Percentiles rank a stretch among this genome's conserved stretches.
These are phyloP conservation scores for Choiromyces venosus DNA, from an alignment of 495 filamentous ascomycete genomes.

Conservation along the genomic window DNA sequence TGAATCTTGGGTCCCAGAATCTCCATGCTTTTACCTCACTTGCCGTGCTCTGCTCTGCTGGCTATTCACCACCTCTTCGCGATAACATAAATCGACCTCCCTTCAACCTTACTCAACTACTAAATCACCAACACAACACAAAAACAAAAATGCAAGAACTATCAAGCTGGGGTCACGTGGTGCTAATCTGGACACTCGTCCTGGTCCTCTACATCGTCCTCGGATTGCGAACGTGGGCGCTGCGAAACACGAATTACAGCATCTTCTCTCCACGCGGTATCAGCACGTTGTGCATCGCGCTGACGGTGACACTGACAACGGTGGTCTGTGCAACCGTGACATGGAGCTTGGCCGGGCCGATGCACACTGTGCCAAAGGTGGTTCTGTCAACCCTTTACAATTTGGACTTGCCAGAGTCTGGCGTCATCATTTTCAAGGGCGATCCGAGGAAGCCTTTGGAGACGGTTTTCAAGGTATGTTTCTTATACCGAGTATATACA, in stretches of 20 bases:
- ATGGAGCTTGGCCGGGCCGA: neutral
- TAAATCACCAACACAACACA: neutral
- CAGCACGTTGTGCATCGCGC: neutral
- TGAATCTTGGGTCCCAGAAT: neutral
- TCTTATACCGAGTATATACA: too few species aligned
- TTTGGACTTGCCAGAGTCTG: neutral
- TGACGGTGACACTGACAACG: neutral
- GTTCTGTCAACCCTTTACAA: neutral
- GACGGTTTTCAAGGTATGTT: slow-evolving; percentile 1
- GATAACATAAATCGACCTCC: neutral
- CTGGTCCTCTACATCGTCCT: neutral
- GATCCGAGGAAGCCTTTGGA: neutral
- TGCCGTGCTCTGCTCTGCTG: neutral
- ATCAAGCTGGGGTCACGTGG: slow-evolving; percentile 1
- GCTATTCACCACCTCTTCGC: neutral
- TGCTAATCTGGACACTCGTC: neutral
- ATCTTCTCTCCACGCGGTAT: neutral
- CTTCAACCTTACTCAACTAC: neutral
- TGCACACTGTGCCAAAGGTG: neutral
- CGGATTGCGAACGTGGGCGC: neutral
- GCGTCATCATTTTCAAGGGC: neutral
- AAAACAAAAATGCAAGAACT: neutral
- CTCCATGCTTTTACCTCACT: neutral
- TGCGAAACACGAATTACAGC: neutral
- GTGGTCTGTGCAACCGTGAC: neutral